Conservation (phyloP, 192 early-diverging fungal genomes). For the Coemansia sp. region DNA sequence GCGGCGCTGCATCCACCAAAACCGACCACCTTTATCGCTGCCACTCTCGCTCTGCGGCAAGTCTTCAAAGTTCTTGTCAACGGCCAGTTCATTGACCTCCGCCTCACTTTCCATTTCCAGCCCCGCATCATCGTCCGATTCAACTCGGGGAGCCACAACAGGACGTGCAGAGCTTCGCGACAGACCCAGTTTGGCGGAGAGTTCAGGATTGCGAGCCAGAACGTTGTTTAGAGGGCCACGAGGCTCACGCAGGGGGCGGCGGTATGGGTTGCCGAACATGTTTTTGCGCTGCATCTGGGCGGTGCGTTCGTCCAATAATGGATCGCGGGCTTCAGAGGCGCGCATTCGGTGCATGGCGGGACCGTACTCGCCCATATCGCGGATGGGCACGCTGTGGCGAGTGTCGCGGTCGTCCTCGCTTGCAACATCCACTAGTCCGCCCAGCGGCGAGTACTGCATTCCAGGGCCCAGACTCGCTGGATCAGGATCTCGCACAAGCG, state of each 20-base stretch:
- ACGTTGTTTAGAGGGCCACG: conserved; percentile 53
- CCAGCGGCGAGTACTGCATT: conserved; percentile 25
- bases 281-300: conserved; percentile 57
- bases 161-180: conserved; percentile 7
- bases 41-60: conserved; percentile 18
- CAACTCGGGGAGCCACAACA: neutral
- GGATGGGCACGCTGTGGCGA: conserved; percentile 65
- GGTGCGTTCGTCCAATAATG: conserved; percentile 65
- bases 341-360: conserved; percentile 58
- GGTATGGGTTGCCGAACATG: conserved; percentile 79
- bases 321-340: conserved; percentile 61
- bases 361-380: conserved; percentile 69
- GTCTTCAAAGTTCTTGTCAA: conserved; percentile 53
- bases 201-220: conserved; percentile 43
- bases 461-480: conserved; percentile 28
- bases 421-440: conserved; percentile 46
- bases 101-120: conserved; percentile 55
- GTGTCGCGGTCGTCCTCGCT: conserved; percentile 59
- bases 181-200: conserved; percentile 40
- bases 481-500: neutral
- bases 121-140: conserved; percentile 33
- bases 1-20: conserved; percentile 49
- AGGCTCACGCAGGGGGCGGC: conserved; percentile 54
- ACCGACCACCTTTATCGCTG: conserved; percentile 20
- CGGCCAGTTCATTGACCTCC: conserved; percentile 53